These are phyloP conservation scores for Lumnitzera littorea DNA, from an alignment of 345 rosid genomes.

Conservation along the genomic window DNA sequence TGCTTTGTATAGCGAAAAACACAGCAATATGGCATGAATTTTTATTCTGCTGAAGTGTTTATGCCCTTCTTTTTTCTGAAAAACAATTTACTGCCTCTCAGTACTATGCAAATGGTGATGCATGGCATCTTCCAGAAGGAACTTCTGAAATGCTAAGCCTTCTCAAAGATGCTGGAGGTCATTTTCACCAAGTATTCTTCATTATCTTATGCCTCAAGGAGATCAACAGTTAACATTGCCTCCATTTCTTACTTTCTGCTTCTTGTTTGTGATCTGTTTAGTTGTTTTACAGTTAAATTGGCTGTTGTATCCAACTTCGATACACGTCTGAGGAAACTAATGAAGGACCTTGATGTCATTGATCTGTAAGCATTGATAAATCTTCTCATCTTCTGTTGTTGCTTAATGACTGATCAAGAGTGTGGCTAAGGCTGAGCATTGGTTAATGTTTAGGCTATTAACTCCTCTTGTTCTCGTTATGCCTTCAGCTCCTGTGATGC, in stretches of 20 bases:
- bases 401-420: neutral
- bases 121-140: slow-evolving; percentile 85
- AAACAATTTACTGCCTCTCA: slow-evolving; percentile 14
- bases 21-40: neutral
- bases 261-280: slow-evolving; percentile 15
- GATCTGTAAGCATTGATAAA: slow-evolving; percentile 51
- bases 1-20: neutral
- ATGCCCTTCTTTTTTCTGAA: neutral
- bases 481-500: too few relatives aligned
- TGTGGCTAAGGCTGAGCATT: too few relatives aligned
- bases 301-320: slow-evolving; percentile 93
- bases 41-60: neutral
- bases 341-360: slow-evolving; percentile 68
- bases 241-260: slow-evolving; percentile 12
- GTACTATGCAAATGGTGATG: slow-evolving; percentile 77
- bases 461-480: too few relatives aligned
- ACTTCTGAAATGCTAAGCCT: slow-evolving; percentile 48
- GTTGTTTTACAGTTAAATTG: slow-evolving; percentile 55
- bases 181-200: slow-evolving; percentile 23
- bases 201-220: slow-evolving; percentile 14
- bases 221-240: slow-evolving; percentile 1
- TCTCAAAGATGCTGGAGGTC: slow-evolving; percentile 88
- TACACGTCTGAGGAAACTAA: slow-evolving; percentile 62
- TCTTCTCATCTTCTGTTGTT: neutral
- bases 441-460: too few relatives aligned